These are phyloP conservation scores for Petrea volubilis DNA, from an alignment of 257 asterid genomes.

Conservation along the genomic window DNA sequence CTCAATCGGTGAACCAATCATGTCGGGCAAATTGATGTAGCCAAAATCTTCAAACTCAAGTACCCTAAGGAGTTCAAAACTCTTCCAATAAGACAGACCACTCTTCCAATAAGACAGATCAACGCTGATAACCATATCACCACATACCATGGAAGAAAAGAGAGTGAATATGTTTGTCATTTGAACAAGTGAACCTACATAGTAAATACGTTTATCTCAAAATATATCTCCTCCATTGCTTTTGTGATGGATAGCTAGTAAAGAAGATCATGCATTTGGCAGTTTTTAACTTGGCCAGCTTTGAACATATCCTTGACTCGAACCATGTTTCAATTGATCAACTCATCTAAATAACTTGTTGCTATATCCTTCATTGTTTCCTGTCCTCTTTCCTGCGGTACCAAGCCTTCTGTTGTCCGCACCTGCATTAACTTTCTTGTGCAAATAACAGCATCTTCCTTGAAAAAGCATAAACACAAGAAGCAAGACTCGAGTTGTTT, in stretches of 20 bases:
- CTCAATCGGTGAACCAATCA: background rate
- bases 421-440: slow-evolving; percentile 11
- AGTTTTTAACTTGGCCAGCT: slow-evolving; percentile 11
- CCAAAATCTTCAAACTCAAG: slow-evolving; percentile 8
- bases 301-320: background rate
- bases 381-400: background rate
- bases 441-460: slow-evolving; percentile 16
- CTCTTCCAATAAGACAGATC: background rate
- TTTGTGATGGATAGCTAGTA: slow-evolving; percentile 2
- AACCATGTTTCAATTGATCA: slow-evolving; percentile 23
- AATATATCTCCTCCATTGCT: slow-evolving; percentile 24
- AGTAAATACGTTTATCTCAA: too few relatives aligned
- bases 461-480: slow-evolving; percentile 13
- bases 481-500: slow-evolving; percentile 23
- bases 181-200: too few relatives aligned
- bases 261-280: slow-evolving; percentile 23
- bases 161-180: slow-evolving; percentile 7
- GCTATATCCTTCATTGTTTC: slow-evolving; percentile 21
- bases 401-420: slow-evolving; percentile 34
- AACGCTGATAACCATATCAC: background rate
- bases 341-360: slow-evolving; percentile 26
- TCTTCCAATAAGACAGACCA: too few relatives aligned
- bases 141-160: slow-evolving; percentile 6
- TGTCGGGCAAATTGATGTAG: background rate
- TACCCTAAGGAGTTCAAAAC: slow-evolving; percentile 21